Evolutionary conservation across 179 eudicot genomes (phyloP).

Genomic region (Spergularia azorica): DNA sequence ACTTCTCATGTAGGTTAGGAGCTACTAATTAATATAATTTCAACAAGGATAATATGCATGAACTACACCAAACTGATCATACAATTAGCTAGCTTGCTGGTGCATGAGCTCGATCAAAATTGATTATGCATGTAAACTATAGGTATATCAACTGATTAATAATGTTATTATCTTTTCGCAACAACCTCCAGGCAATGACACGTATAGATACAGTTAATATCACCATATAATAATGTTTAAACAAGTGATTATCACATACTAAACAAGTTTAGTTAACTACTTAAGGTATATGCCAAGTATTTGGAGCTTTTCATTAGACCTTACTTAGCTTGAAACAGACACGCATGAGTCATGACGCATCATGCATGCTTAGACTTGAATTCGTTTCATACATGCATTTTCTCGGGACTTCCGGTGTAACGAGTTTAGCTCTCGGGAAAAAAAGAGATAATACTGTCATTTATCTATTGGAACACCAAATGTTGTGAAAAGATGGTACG

Average conservation of each 20-base stretch:
- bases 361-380: background rate
- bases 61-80: background rate
- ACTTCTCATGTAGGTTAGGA: no score
- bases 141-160: no score
- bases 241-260: conserved; percentile 12
- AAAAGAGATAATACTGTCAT: no score
- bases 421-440: no score
- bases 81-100: no score
- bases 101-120: no score
- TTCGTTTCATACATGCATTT: no score
- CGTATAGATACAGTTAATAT: conserved; percentile 16
- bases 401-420: no score
- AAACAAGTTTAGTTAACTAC: background rate
- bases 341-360: background rate
- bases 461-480: no score
- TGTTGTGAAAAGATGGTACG: no score
- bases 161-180: background rate
- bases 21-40: background rate
- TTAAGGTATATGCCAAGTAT: background rate
- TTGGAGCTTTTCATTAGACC: background rate
- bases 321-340: no score
- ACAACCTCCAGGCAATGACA: conserved; percentile 32
- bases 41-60: background rate
- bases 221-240: background rate
- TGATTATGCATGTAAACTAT: no score